These are phyloP conservation scores for Blastosporella zonata DNA, from an alignment of 1,284 basidiomycete species.

Conservation along the genomic window DNA sequence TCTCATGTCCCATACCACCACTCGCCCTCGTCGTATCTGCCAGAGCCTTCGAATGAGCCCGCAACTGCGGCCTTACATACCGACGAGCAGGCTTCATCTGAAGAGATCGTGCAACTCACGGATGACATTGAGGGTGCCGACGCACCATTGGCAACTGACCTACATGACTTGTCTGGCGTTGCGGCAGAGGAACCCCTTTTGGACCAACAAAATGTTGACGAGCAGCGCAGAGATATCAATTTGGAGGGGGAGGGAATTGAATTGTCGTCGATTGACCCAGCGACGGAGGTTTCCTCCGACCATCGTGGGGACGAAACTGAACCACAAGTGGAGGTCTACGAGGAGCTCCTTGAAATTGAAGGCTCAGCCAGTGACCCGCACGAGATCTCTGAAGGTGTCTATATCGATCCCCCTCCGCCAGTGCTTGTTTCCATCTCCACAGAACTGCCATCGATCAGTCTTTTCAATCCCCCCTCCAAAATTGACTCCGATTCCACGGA, in stretches of 20 bases:
- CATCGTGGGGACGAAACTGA: background rate
- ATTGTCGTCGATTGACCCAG: too few species aligned
- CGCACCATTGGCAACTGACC: background rate
- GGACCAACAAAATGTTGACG: background rate
- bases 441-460: constrained; percentile 41
- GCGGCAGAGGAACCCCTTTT: background rate
- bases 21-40: background rate
- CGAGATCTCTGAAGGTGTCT: constrained; percentile 67
- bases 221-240: background rate
- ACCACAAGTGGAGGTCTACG: background rate
- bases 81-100: background rate
- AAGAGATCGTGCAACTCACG: background rate
- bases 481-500: constrained; percentile 21
- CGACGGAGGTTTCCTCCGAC: background rate
- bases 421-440: constrained; percentile 54
- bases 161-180: background rate
- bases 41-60: background rate
- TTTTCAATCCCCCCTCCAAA: constrained; percentile 56
- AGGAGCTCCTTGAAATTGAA: constrained; percentile 14
- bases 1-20: background rate
- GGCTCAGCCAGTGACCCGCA: constrained; percentile 44
- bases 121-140: background rate
- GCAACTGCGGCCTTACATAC: background rate
- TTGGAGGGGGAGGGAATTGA: background rate
- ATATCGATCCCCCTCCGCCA: constrained; percentile 72